Evolutionary conservation across 2,329 filamentous ascomycete species (phyloP), one percentile per base, ranked within the genome.

Genomic region (Fusarium sp.): DNA sequence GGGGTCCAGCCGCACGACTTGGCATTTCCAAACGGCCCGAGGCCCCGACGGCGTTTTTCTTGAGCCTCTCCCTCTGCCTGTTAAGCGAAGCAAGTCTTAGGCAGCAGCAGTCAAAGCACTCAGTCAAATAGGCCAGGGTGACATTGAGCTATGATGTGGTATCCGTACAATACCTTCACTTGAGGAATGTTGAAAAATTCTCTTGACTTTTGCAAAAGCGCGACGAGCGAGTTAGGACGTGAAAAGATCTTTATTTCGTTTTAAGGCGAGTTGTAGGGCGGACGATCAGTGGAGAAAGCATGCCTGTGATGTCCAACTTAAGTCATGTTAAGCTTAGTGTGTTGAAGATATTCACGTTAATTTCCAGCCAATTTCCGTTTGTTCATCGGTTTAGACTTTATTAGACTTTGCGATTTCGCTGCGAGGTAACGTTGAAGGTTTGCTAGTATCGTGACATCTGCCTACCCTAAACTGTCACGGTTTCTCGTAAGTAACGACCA

Each of bases 331-430:
- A 8, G 47, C 19, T 48, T 62, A 62, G 59, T 17, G 28, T 32
- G 1, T 14, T 45, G 43, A 62, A 7, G 5, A 26, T 44, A 41
- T 39, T 48, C 17, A 11, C 19, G 19, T 28, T 28, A 41, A 43
- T 47, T 56, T 62, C 59, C 49, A 26, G 43, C 14, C 24, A 62
- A 62, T 62, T 43, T 62, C 59, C 59, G 57, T 10, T 11, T 5
- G n/a, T 33, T 17, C 10, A 14, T 19, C 14, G 41, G 26, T 33
- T 56, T 33, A 61, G 30, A n/a, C 19, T 33, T 56, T 33, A 61
- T 56, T 33, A 61, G 30, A n/a, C 19, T 2, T 44, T 26, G 39
- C 7, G 10, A 47, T 26, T 8, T 7, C 9, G 33, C 33, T 7
- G 17, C 17, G 15, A n/a, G 17, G 17, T n/a, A 37, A n/a, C 17